phyloP scores from a whole-genome alignment of 257 asterid genomes.

The Apocynum venetum region DNA sequence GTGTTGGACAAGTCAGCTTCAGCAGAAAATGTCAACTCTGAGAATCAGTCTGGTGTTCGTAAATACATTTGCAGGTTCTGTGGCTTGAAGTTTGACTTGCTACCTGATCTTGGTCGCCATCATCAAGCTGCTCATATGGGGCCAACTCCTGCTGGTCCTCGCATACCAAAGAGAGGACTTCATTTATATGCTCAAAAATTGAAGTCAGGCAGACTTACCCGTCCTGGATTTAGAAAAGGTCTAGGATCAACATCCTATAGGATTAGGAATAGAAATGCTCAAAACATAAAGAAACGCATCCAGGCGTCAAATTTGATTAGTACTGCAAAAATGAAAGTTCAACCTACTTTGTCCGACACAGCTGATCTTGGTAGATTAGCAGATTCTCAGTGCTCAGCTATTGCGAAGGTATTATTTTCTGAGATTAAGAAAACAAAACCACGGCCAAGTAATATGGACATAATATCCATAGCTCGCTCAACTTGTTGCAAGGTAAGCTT shows the following conservation, averaged over 20 bases:
- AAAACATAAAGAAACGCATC: constrained; percentile 64
- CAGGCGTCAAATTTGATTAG: constrained; percentile 46
- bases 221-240: constrained; percentile 68
- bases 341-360: constrained; percentile 46
- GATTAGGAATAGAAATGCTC: constrained; percentile 69
- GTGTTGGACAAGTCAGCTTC: constrained; percentile 32
- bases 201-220: constrained; percentile 80
- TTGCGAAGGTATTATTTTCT: constrained; percentile 70
- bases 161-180: constrained; percentile 72
- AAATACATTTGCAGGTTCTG: constrained; percentile 83
- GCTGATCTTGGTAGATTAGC: constrained; percentile 61
- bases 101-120: constrained; percentile 98
- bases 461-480: constrained; percentile 62
- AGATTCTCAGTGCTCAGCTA: constrained; percentile 81
- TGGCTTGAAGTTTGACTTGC: constrained; percentile 92
- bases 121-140: constrained; percentile 99
- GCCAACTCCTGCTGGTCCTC: constrained; percentile 47
- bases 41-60: constrained; percentile 45
- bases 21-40: constrained; percentile 32
- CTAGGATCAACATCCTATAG: constrained; percentile 65
- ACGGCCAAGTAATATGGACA: constrained; percentile 75
- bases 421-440: constrained; percentile 73
- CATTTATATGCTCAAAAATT: constrained; percentile 69
- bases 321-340: constrained; percentile 37
- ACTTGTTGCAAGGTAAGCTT: constrained; percentile 80